Conservation (phyloP, 2,329 filamentous ascomycete genomes). For the Curvularia verruculosa region DNA sequence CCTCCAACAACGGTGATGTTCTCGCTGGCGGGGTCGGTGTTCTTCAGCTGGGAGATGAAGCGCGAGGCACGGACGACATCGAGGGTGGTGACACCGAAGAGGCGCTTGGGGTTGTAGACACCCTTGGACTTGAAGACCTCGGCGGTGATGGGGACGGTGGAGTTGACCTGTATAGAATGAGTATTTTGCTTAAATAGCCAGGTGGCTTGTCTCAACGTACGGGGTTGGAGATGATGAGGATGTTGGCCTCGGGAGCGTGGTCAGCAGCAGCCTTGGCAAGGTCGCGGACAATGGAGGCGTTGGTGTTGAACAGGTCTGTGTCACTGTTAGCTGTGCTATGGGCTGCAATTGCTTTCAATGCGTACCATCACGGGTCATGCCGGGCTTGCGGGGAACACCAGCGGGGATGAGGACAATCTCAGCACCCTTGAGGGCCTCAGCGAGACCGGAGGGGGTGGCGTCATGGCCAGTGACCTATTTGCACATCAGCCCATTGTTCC, state of each 20-base stretch:
- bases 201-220: constrained; percentile 53
- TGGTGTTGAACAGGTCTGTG: constrained; percentile 98
- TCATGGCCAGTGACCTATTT: constrained; percentile 82
- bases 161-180: constrained; percentile 73
- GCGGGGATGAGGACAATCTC: constrained; percentile 98
- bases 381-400: constrained; percentile 97
- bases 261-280: constrained; percentile 94
- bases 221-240: constrained; percentile 98
- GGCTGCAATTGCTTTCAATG: constrained; percentile 1
- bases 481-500: constrained; percentile 27
- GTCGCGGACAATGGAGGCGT: constrained; percentile 98
- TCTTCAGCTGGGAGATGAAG: constrained; percentile 96
- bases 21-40: constrained; percentile 87
- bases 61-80: constrained; percentile 96
- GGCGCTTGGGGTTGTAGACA: constrained; percentile 98
- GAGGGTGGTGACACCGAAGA: constrained; percentile 99
- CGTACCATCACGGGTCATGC: constrained; percentile 94
- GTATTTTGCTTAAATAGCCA: not conserved
- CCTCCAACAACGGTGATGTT: constrained; percentile 95
- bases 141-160: constrained; percentile 94
- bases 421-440: constrained; percentile 78
- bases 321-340: constrained; percentile 18
- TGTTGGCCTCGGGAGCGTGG: constrained; percentile 86
- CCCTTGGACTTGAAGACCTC: constrained; percentile 95
- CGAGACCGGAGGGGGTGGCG: constrained; percentile 75